Percentiles rank a stretch among this genome's conserved stretches.
phyloP scores from a whole-genome alignment of 202 grass and related monocot species.

The Hordeum pubiflorum region DNA sequence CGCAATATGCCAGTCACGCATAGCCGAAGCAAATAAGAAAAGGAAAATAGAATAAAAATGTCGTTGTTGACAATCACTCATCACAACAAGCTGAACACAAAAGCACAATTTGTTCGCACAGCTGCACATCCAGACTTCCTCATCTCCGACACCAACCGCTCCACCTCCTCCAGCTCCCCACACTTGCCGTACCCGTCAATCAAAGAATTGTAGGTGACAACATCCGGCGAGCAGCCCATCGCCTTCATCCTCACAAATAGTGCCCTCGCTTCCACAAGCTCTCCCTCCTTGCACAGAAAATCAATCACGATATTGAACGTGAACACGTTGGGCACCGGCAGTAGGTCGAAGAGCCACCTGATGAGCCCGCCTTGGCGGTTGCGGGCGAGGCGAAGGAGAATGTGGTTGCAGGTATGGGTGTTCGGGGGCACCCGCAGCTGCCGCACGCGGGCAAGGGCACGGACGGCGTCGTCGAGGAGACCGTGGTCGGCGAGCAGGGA shows the following conservation, averaged over 20 bases:
- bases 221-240: conserved; percentile 60
- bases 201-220: conserved; percentile 78
- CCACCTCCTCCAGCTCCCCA: conserved; percentile 55
- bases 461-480: conserved; percentile 44
- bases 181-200: conserved; percentile 84
- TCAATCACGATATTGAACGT: conserved; percentile 86
- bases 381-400: conserved; percentile 57
- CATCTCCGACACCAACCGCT: conserved; percentile 54
- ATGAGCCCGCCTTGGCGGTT: conserved; percentile 15
- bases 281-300: conserved; percentile 81
- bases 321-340: conserved; percentile 62
- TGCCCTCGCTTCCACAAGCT: conserved; percentile 38
- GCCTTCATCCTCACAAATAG: conserved; percentile 61
- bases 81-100: too few relatives aligned
- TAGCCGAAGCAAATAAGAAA: too few relatives aligned
- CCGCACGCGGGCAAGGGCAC: conserved; percentile 47
- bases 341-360: conserved; percentile 52
- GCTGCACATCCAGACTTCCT: conserved; percentile 37
- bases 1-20: too few relatives aligned
- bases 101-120: too few relatives aligned
- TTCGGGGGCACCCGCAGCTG: conserved; percentile 52
- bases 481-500: conserved; percentile 66
- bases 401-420: conserved; percentile 78
- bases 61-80: too few relatives aligned
- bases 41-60: too few relatives aligned